Evolutionary conservation across 2,329 filamentous ascomycete genomes (phyloP), one percentile per base, ranked within the genome.

Genomic region (Fusarium foetens): DNA sequence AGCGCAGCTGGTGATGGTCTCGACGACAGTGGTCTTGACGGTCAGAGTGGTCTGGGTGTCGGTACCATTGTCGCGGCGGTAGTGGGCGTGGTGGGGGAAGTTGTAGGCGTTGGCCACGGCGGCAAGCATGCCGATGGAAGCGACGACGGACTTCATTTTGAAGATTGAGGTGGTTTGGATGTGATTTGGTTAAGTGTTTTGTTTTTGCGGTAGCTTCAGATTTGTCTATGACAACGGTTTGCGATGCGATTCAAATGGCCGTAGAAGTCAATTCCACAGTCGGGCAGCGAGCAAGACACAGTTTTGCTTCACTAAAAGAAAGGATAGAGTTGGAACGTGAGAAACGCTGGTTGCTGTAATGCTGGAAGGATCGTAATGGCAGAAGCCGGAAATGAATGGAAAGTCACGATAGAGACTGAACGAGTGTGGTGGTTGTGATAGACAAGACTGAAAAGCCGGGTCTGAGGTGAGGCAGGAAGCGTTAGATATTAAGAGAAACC

Each of bases 1-100:
- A 70, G 83, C 86, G 79, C 88, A 90, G 64, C 86, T 88, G 75
- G 85, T 89, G 81, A 90, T 83, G 80, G 88, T 90, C 69, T 86
- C 82, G 72, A 88, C 81, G 78, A 87, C 81, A 65, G 87, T 89
- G 78, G 84, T 81, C 83, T 86, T 84, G 81, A 89, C 83, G 73
- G 87, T 84, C 66, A 84, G 71, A 41, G 84, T 85, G 58, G 83
- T 84, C 73, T 78, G 65, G 61, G 72, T 60, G 41, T 74, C 71
- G 52, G 77, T 79, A 39, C 66, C 66, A 74, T 79, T 81, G 71
- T 73, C 67, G 43, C 76, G 76, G 57, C 71, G 74, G 72, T 76
- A 78, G 72, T 79, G 76, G 54, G 63, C 63, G 77, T 83, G 80
- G 48, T 78, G 81, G 71, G 80, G 80, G 72, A 80, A 79, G 43